Conservation (phyloP, 2,329 filamentous ascomycete genomes). For the Amauroascus verrucosus region DNA sequence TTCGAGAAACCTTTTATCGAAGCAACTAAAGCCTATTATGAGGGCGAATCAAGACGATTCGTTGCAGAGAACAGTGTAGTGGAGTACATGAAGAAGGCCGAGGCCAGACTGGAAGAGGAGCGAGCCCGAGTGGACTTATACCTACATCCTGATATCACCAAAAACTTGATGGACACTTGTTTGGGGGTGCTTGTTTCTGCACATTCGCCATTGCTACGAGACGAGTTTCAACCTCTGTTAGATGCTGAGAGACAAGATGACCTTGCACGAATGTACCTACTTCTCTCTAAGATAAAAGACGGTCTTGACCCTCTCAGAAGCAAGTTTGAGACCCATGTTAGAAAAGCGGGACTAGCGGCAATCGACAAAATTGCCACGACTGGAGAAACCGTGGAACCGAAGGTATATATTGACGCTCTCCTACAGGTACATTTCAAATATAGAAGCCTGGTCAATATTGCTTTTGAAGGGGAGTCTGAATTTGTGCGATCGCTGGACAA, state of each 20-base stretch:
- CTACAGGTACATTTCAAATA: conserved; percentile 93
- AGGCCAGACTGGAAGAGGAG: conserved; percentile 78
- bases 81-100: conserved; percentile 99
- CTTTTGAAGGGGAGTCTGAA: conserved; percentile 90
- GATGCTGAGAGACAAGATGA: conserved; percentile 94
- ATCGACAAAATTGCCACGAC: conserved; percentile 85
- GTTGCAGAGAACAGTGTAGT: conserved; percentile 94
- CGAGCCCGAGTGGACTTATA: conserved; percentile 89
- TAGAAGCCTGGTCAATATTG: conserved; percentile 77
- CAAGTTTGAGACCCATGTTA: conserved; percentile 84
- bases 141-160: conserved; percentile 78
- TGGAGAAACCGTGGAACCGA: conserved; percentile 84
- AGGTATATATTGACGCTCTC: conserved; percentile 90
- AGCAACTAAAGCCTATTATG: conserved; percentile 77
- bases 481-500: conserved; percentile 95
- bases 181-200: conserved; percentile 82
- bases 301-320: conserved; percentile 79
- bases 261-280: conserved; percentile 89
- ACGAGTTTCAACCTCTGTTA: conserved; percentile 89
- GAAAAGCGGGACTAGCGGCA: conserved; percentile 76
- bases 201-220: conserved; percentile 73
- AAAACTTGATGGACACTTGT: conserved; percentile 74
- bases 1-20: conserved; percentile 88
- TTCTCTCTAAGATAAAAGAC: conserved; percentile 79
- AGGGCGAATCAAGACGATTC: conserved; percentile 85